phyloP scores from a whole-genome alignment of 768 basidiomycete genomes.

The Hortiboletus campestris region DNA sequence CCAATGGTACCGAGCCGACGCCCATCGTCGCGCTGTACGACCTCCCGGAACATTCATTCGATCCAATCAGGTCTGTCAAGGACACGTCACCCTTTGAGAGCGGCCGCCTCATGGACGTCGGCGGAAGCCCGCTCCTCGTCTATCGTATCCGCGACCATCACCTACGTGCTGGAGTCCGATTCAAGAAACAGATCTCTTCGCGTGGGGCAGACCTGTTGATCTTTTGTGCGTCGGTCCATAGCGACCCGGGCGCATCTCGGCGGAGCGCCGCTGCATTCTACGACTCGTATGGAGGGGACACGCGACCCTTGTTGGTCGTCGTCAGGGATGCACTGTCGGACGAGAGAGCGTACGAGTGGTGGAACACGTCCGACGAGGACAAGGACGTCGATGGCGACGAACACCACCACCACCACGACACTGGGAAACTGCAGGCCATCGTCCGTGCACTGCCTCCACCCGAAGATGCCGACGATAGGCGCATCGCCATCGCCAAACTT shows the following conservation, averaged over 20 bases:
- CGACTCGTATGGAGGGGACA: slow-evolving; percentile 25
- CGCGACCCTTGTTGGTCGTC: slow-evolving; percentile 25
- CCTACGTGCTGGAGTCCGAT: slow-evolving; percentile 18
- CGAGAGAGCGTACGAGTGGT: slow-evolving; percentile 20
- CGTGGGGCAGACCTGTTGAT: slow-evolving; percentile 28
- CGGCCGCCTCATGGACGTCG: slow-evolving; percentile 21
- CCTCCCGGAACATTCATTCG: slow-evolving; percentile 5
- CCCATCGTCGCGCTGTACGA: slow-evolving; percentile 27
- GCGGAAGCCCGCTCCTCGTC: slow-evolving; percentile 14
- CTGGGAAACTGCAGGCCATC: slow-evolving; percentile 17
- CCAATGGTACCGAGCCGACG: slow-evolving; percentile 2
- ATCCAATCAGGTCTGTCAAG: slow-evolving; percentile 10
- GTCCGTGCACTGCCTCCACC: slow-evolving; percentile 22
- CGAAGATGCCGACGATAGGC: not conserved
- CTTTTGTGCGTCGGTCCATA: slow-evolving; percentile 16
- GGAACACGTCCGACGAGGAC: slow-evolving; percentile 10
- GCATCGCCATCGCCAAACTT: slow-evolving; percentile 6
- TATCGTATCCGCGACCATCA: slow-evolving; percentile 23
- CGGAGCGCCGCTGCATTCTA: slow-evolving; percentile 17
- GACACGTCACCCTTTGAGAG: slow-evolving; percentile 18
- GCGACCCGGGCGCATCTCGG: slow-evolving; percentile 3
- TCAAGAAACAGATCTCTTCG: slow-evolving; percentile 23
- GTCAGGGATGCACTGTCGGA: slow-evolving; percentile 22
- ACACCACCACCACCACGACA: not conserved
- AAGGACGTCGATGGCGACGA: not conserved